Evolutionary conservation across 73 alveolate species (phyloP), one percentile per base, ranked within the genome.

Genomic region (Paramecium caudatum): DNA sequence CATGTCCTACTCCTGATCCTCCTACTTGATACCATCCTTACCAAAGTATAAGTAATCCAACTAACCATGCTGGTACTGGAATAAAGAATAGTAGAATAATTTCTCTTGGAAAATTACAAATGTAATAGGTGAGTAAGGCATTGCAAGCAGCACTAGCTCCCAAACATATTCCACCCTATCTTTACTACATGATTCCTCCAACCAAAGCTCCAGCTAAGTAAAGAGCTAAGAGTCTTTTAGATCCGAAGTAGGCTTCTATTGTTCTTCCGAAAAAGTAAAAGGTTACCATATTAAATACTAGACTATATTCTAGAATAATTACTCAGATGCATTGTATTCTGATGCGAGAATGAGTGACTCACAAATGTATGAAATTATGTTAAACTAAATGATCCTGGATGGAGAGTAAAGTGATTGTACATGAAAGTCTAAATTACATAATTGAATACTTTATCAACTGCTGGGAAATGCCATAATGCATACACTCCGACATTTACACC

Each of bases 41-140:
- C 6, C 43, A 74, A 9, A 74, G 16, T 5, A 74, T 37, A 5
- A 74, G 16, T 10, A 74, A 74, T 74, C 88, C 88, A 16, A 74
- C 88, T 12, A 74, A 21, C 88, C 88, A 74, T 19, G 88, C 88
- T 41, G 88, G 88, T 16, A 74, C 69, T 4, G 88, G 88, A 10
- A 74, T 27, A 27, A 74, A 19, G 47, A 74, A 74, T 17, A 74
- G 32, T 27, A 74, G 7, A 6, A 74, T 74, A 10, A 74, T 74
- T 21, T 74, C 88, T 21, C 88, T 37, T 0, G 88, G 88, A 43
- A 74, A 74, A 45, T 74, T 74, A 21, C 88, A 74, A 1, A 74
- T 74, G 32, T 41, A 74, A 74, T 74, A 74, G 36, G 88, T 74
- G 36, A 74, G 43, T 23, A 74, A 21, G n/a, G 88, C 88, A 74